Evolutionary conservation across 2,329 filamentous ascomycete genomes (phyloP), one percentile per base, ranked within the genome.

Genomic region (Colletotrichum sansevieriae): DNA sequence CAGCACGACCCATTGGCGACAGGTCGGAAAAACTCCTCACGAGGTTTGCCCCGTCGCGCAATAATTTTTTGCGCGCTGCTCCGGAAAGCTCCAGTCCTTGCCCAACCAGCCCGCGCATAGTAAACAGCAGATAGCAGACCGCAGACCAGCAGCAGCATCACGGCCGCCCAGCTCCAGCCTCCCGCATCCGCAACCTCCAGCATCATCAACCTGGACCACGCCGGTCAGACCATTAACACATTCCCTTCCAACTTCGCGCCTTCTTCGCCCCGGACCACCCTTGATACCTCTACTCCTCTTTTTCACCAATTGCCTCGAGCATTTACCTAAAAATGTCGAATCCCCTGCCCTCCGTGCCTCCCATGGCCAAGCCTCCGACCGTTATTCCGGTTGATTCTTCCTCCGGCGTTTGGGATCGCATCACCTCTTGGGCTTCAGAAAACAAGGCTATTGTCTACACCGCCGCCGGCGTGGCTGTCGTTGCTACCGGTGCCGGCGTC

Each of bases 401-500:
- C 70, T 88, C 91, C 68, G 91, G 92, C 54, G 83, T 96, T 64
- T 97, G 94, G 94, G 93, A 97, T 80, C 91, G 95, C 76, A 85
- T 98, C 82, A 92, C 94, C 73, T 91, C 85, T 77, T 99, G 96
- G 95, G 94, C 92, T 13, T 93, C 94, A 2, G 95, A 98, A 79
- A 95, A 99, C 84, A 98, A 98, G 85, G 92, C 93, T 55, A 88
- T 95, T 63, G 95, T 97, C 71, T 99, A 98, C 82, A 98, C 96
- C 73, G 93, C 98, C 82, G 96, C 95, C 64, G 96, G 96, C 76
- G 92, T 97, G 69, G 95, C 95, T 62, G 88, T 97, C 55, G 94
- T 98, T 49, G 92, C 97, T 65, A 96, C 94, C 13, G 93, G 93
- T 70, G 95, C 95, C 39, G 95, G 96, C 74, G 93, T 93, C 49